Percentiles rank a stretch among this genome's conserved stretches.
Conservation (phyloP, 1,284 basidiomycete species). For the Irpex lacteus region DNA sequence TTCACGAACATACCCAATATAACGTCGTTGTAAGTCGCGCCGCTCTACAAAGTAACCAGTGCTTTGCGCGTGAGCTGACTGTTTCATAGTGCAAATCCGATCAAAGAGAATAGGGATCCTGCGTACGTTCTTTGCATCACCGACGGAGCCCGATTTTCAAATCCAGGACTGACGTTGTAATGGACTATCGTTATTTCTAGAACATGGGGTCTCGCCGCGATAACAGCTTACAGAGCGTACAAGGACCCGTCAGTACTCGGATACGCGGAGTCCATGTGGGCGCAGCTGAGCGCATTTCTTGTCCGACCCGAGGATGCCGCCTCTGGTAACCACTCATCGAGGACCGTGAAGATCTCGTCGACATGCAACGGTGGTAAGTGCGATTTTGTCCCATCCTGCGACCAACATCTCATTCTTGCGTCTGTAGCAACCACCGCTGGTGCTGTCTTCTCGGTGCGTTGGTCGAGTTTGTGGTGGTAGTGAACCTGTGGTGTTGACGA, state of each 20-base stretch:
- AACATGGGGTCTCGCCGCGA: background rate
- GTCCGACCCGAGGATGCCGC: background rate
- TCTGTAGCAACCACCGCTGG: too few relatives aligned
- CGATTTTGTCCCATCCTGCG: background rate
- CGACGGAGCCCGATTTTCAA: background rate
- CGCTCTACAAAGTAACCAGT: background rate
- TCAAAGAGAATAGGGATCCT: background rate
- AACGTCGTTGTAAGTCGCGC: background rate
- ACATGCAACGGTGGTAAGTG: background rate
- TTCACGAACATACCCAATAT: background rate
- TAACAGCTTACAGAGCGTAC: background rate
- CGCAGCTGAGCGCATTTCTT: background rate
- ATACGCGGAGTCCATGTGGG: background rate
- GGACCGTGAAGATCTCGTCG: background rate
- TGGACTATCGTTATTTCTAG: background rate
- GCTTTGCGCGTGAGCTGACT: background rate
- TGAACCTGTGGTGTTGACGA: too few relatives aligned
- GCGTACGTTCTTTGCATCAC: background rate
- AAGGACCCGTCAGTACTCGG: background rate
- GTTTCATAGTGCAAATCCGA: background rate
- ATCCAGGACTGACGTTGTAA: background rate
- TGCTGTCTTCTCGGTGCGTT: too few relatives aligned
- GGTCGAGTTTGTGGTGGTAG: too few relatives aligned
- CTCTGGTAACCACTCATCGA: background rate
- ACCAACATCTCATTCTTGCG: too few relatives aligned